A percentile compares a stretch with the other conserved stretches of the same genome.
phyloP scores from a whole-genome alignment of 148 eudicot species.

The Diospyros kaki region DNA sequence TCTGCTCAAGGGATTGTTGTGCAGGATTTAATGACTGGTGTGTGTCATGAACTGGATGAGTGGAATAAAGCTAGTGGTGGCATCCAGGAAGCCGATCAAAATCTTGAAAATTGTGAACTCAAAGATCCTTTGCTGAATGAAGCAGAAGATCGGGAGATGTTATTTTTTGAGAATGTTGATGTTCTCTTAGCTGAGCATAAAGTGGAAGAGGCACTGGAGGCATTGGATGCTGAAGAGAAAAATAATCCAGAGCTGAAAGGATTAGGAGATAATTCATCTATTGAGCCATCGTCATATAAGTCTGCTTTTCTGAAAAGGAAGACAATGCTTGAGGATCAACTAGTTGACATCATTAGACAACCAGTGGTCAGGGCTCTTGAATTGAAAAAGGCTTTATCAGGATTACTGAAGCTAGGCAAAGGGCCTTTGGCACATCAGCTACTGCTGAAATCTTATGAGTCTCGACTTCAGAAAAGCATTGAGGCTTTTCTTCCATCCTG shows the following conservation, averaged over 20 bases:
- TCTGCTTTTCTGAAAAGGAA: slow-evolving; percentile 61
- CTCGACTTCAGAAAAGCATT: slow-evolving; percentile 57
- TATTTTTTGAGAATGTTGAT: slow-evolving; percentile 69
- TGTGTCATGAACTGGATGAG: slow-evolving; percentile 62
- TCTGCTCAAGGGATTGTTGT: slow-evolving; percentile 83
- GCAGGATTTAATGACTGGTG: slow-evolving; percentile 77
- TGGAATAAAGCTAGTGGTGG: slow-evolving; percentile 45
- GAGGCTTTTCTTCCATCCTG: slow-evolving; percentile 70
- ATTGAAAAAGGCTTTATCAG: slow-evolving; percentile 56
- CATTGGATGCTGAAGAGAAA: slow-evolving; percentile 66
- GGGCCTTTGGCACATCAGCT: slow-evolving; percentile 81
- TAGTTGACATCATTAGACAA: slow-evolving; percentile 57
- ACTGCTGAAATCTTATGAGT: slow-evolving; percentile 63
- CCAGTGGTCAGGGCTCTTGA: slow-evolving; percentile 54
- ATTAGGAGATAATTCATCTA: slow-evolving; percentile 38
- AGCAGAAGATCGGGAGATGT: slow-evolving; percentile 34
- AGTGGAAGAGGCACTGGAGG: slow-evolving; percentile 75
- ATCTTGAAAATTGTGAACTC: slow-evolving; percentile 30
- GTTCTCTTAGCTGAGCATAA: slow-evolving; percentile 73
- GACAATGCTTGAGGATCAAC: slow-evolving; percentile 62
- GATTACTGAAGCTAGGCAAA: slow-evolving; percentile 76
- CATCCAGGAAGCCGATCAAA: slow-evolving; percentile 38
- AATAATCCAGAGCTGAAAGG: slow-evolving; percentile 55
- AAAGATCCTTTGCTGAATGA: slow-evolving; percentile 38
- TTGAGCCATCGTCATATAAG: slow-evolving; percentile 52